A percentile compares a stretch with the other conserved stretches of the same genome.
Conservation (phyloP, 192 early-diverging fungal genomes). For the Coemansia sp. region DNA sequence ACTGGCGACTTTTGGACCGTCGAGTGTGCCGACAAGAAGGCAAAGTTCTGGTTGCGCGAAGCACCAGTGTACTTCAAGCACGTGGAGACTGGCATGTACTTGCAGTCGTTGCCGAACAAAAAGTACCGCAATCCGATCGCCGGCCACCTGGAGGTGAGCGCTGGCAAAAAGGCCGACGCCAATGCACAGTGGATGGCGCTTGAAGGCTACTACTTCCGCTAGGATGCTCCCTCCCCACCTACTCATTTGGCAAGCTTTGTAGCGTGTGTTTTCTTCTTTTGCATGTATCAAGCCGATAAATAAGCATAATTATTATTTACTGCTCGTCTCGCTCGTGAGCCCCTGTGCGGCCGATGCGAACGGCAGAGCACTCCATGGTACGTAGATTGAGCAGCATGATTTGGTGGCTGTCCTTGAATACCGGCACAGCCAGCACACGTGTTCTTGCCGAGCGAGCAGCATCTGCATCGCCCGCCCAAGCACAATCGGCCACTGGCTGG, state of each 20-base stretch:
- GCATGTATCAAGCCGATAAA: no score
- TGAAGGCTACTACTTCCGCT: conserved; percentile 42
- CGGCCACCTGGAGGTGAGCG: conserved; percentile 54
- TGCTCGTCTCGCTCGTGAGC: background rate
- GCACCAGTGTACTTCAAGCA: conserved; percentile 36
- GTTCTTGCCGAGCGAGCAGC: conserved; percentile 62
- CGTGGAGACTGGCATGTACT: conserved; percentile 35
- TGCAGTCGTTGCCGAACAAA: conserved; percentile 41
- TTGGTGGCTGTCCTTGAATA: conserved; percentile 66
- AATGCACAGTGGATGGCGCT: conserved; percentile 52
- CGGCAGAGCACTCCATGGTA: conserved; percentile 58
- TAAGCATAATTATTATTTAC: background rate
- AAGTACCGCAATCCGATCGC: conserved; percentile 49
- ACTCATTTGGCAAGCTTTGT: background rate
- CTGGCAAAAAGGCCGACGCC: conserved; percentile 32
- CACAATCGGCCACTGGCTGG: conserved; percentile 72
- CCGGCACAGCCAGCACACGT: conserved; percentile 76
- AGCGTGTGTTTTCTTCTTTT: no score
- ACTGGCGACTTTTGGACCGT: conserved; percentile 53
- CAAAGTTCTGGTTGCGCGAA: conserved; percentile 34
- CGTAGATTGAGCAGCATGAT: conserved; percentile 82
- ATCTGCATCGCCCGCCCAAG: background rate
- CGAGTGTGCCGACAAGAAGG: conserved; percentile 27
- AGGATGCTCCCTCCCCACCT: background rate
- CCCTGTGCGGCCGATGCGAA: conserved; percentile 1